phyloP scores from a whole-genome alignment of 202 grass and related monocot species.

The Bolboschoenoplectus hybrid region DNA sequence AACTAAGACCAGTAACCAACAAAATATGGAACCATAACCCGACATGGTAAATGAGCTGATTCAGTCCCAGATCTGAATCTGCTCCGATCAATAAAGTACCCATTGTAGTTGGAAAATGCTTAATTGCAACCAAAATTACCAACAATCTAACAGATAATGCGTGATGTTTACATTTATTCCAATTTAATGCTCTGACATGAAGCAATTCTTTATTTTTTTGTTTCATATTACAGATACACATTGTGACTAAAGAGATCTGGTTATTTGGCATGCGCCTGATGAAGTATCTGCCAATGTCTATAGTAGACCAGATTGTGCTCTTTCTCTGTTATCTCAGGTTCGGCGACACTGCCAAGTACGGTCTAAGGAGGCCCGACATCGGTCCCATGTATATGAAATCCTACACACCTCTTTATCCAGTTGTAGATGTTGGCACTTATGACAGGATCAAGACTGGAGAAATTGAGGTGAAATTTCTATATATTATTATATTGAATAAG shows the following conservation, averaged over 20 bases:
- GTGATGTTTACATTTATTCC: neutral
- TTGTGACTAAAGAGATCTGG: constrained; percentile 76
- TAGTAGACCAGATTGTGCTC: constrained; percentile 55
- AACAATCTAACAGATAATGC: neutral
- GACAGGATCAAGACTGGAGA: constrained; percentile 59
- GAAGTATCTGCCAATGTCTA: constrained; percentile 49
- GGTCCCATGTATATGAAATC: constrained; percentile 75
- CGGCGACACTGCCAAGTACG: constrained; percentile 61
- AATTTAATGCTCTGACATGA: neutral
- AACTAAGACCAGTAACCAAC: neutral
- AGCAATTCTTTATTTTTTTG: neutral
- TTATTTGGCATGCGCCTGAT: constrained; percentile 56
- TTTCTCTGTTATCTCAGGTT: constrained; percentile 58
- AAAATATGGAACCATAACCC: neutral
- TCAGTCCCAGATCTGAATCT: neutral
- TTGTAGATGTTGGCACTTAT: constrained; percentile 64
- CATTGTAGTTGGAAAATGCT: neutral
- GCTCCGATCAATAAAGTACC: neutral
- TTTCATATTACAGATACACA: constrained; percentile 56
- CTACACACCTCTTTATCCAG: constrained; percentile 48
- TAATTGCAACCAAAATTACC: neutral
- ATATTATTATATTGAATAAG: neutral
- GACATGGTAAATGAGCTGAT: neutral
- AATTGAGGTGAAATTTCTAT: constrained; percentile 41
- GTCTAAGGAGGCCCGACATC: constrained; percentile 53